Base-by-base conservation (phyloP, 257 asterid species). In the Jacaranda copaia region DNA sequence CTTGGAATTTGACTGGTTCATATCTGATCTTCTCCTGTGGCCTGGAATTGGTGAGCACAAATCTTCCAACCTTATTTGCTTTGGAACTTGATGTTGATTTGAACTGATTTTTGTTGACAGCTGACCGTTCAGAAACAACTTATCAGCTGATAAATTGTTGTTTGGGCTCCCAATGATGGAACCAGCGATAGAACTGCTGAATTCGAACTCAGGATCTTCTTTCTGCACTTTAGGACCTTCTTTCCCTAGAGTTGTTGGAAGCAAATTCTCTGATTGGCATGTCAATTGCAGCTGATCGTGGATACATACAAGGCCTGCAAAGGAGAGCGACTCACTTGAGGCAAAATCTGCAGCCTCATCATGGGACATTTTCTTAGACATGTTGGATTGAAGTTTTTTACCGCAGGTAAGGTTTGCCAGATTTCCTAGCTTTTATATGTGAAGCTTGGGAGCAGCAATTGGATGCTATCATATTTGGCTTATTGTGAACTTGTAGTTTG, bases 241-340 rank as follows among this genome's bases (percentile, higher is more conserved):
- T 64, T 79, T 65, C 12, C 53, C 65, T 5, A 1, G 74, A 20
- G 45, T 42, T 52, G 68, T 38, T 38, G 77, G 45, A 57, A 45
- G 20, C 62, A 20, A 53, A 38, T 78, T 16, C 40, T 16, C 36
- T 39, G 38, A 20, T 18, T 15, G 77, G 49, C 63, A 10, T 20
- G 5, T 56, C 35, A 78, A 1, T 36, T 80, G 46, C 32, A 25
- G 32, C 77, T 74, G 79, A n/a, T 87, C 83, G 62, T 84, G 89
- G 38, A 64, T 65, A 66, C 86, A 81, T 43, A 88, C 84, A 1
- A 88, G 83, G 80, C 87, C 78, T 32, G 89, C 61, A 36, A 89
- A 91, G 75, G 93, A 88, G 80, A 89, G 88, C 0, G 95, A 89
- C 55, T 86, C 86, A 9, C 68, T 75, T 0, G 95, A 89, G 65